Evolutionary conservation across 352 stramenopile genomes (phyloP).

Genomic region (Phytophthora capsici): DNA sequence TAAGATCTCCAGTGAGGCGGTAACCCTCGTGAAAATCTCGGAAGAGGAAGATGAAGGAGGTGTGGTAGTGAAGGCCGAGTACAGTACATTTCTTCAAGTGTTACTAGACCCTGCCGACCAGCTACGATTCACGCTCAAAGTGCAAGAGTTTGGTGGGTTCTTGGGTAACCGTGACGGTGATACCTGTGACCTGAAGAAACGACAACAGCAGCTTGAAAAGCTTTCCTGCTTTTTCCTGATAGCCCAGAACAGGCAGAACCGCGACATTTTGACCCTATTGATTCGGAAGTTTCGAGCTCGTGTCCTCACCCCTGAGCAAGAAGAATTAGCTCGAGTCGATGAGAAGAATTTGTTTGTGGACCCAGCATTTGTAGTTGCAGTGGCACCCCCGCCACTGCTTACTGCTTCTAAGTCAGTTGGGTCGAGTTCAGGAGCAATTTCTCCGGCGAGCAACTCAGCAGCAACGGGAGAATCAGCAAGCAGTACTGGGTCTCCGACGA

Average conservation of each 20-base stretch:
- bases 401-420: slow-evolving; percentile 7
- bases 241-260: slow-evolving; percentile 79
- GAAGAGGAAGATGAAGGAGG: slow-evolving; percentile 73
- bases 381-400: not conserved
- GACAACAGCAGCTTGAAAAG: slow-evolving; percentile 40
- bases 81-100: slow-evolving; percentile 73
- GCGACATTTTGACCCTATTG: slow-evolving; percentile 75
- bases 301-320: slow-evolving; percentile 51
- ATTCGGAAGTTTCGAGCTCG: slow-evolving; percentile 77
- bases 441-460: slow-evolving; percentile 30
- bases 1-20: slow-evolving; percentile 62
- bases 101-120: slow-evolving; percentile 71
- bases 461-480: slow-evolving; percentile 25
- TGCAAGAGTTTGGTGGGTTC: slow-evolving; percentile 78
- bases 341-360: slow-evolving; percentile 80
- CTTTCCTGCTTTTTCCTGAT: slow-evolving; percentile 82
- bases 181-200: slow-evolving; percentile 64
- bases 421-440: slow-evolving; percentile 22
- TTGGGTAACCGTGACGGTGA: slow-evolving; percentile 67
- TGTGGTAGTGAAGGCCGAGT: slow-evolving; percentile 55
- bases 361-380: slow-evolving; percentile 50
- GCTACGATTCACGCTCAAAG: slow-evolving; percentile 77
- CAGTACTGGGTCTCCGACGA: slow-evolving; percentile 25
- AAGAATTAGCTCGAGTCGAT: slow-evolving; percentile 62
- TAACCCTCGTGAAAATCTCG: slow-evolving; percentile 76